Evolutionary conservation across 768 basidiomycete species (phyloP).

Genomic region (Boletus sensibilis): DNA sequence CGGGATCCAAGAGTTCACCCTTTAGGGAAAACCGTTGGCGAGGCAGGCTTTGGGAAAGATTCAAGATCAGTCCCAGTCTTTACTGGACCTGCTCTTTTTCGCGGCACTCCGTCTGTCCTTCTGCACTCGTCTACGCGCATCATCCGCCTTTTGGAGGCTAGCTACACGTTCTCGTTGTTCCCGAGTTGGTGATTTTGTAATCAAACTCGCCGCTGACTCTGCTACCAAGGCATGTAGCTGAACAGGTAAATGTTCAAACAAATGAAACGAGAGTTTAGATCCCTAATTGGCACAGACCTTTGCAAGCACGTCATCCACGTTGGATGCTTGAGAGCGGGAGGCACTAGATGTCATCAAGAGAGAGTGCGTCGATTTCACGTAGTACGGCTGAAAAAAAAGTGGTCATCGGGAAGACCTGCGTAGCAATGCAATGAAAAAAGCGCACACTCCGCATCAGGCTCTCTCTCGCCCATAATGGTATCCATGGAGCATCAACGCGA

Average conservation of each 20-base stretch:
- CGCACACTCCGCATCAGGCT: conserved; percentile 50
- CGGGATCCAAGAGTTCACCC: background rate
- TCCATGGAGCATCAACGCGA: conserved; percentile 57
- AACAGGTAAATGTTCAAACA: background rate
- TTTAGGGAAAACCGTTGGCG: no score
- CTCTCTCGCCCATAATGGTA: conserved; percentile 63
- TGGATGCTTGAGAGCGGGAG: conserved; percentile 76
- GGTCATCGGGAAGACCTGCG: background rate
- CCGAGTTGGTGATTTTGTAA: conserved; percentile 22
- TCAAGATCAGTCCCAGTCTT: conserved; percentile 25
- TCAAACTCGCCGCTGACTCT: conserved; percentile 22
- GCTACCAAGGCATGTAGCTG: conserved; percentile 30
- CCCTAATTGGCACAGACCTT: conserved; percentile 44
- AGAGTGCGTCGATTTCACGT: conserved; percentile 64
- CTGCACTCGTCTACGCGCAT: conserved; percentile 22
- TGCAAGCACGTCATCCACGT: conserved; percentile 65
- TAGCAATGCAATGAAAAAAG: background rate
- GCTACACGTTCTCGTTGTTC: conserved; percentile 29
- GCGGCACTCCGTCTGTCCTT: conserved; percentile 27
- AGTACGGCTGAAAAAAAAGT: conserved; percentile 48
- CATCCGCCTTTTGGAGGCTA: conserved; percentile 20
- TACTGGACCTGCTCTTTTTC: conserved; percentile 29
- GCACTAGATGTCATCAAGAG: conserved; percentile 67
- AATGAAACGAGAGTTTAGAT: background rate
- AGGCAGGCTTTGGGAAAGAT: background rate